Evolutionary conservation across 305 asterid genomes (phyloP).

Genomic region (Fraxinus paxiana): DNA sequence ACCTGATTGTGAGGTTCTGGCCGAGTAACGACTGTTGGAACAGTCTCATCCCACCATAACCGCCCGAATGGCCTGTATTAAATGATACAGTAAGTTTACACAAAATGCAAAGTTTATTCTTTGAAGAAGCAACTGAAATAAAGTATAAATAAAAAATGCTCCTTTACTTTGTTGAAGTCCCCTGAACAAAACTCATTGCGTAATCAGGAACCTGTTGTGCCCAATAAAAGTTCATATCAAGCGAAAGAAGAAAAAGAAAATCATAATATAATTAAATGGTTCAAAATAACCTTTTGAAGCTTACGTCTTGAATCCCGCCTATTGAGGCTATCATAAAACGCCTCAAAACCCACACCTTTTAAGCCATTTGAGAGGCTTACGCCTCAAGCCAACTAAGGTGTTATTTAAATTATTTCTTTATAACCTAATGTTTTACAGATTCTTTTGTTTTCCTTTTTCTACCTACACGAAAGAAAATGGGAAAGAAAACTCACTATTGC

Average conservation of each 20-base stretch:
- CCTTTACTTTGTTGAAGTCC: conserved; percentile 43
- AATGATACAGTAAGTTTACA: not conserved
- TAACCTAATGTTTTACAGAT: not conserved
- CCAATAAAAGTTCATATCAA: not conserved
- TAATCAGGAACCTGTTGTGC: conserved; percentile 62
- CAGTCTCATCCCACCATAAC: conserved; percentile 87
- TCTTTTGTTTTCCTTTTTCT: not conserved
- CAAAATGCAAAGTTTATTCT: not conserved
- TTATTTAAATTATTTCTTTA: not conserved
- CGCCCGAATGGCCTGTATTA: conserved; percentile 82
- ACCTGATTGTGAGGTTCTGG: conserved; percentile 62
- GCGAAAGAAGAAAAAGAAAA: not conserved
- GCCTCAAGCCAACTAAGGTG: not conserved
- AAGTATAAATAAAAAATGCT: not conserved
- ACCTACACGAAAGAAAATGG: not conserved
- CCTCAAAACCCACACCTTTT: not conserved
- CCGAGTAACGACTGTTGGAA: conserved; percentile 74
- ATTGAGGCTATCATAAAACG: not conserved
- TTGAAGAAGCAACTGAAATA: not conserved
- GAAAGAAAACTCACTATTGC: not conserved
- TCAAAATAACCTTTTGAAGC: not conserved
- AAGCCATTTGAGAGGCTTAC: not conserved
- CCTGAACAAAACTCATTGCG: conserved; percentile 52
- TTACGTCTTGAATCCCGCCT: not conserved
- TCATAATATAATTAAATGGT: not conserved